phyloP scores from a whole-genome alignment of 2,329 filamentous ascomycete species.

The Pseudocercospora eumusae region DNA sequence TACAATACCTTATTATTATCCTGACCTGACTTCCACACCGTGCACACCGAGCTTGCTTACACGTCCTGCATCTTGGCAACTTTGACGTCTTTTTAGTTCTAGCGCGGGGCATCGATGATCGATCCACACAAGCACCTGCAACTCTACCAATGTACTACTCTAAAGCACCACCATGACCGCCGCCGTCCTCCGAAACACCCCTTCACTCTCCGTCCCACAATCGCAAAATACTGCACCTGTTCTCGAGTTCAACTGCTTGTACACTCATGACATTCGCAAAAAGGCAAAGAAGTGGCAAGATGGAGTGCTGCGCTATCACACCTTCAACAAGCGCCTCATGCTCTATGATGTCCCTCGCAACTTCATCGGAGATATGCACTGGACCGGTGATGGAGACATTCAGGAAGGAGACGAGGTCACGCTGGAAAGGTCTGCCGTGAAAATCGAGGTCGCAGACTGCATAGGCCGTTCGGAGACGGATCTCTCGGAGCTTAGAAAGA shows the following conservation, averaged over 20 bases:
- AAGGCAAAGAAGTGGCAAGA: conserved; percentile 95
- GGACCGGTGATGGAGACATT: conserved; percentile 67
- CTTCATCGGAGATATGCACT: conserved; percentile 82
- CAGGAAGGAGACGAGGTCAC: conserved; percentile 79
- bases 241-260: conserved; percentile 80
- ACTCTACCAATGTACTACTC: too few species aligned
- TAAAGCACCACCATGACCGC: conserved; percentile 37
- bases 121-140: too few species aligned
- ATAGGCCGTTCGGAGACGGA: conserved; percentile 76
- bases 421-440: conserved; percentile 71
- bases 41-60: background rate
- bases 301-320: conserved; percentile 82
- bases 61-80: background rate
- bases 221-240: conserved; percentile 71
- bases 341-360: conserved; percentile 81
- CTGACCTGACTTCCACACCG: too few species aligned
- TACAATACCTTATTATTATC: too few species aligned
- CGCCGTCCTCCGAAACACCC: conserved; percentile 39
- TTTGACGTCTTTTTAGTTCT: background rate
- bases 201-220: conserved; percentile 46
- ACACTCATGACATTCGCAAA: conserved; percentile 77
- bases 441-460: conserved; percentile 78
- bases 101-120: background rate
- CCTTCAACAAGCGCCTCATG: conserved; percentile 89
- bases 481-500: conserved; percentile 72